Base-by-base conservation (phyloP, 73 alveolate genomes). In the Paraurostyla sp. region DNA sequence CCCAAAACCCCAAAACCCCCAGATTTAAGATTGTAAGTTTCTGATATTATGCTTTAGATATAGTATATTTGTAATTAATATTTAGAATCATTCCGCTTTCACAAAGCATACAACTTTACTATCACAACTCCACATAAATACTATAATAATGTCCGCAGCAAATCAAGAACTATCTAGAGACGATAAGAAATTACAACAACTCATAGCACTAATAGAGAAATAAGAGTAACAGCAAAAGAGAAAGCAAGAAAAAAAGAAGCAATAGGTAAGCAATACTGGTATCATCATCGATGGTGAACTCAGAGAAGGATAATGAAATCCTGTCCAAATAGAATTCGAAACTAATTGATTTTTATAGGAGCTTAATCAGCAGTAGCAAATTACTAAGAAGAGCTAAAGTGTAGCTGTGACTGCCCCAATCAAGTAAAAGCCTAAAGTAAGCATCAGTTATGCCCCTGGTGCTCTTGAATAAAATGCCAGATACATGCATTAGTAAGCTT, bases 401-500 rank as follows among this genome's bases (percentile, higher is more conserved):
- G 87, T 48, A 0, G 27, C 15, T n/a, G 0, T 48, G 7, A 68
- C 87, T 45, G 71, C 57, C 3, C 32, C 33, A 1, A 15, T 23
- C 7, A 73, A 73, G 71, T 22, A 50, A 18, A 73, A 73, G 49
- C 87, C 87, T 0, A 73, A 73, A 73, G 42, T 73, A 3, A n/a
- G 30, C 23, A 43, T 73, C 4, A 43, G 51, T 45, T 73, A 20
- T 29, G 87, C 87, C 6, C 71, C 87, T 2, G 87, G 87, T 45
- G 87, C 87, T 4, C 51, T 73, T n/a, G 87, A 73, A 11, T 43
- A 45, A n/a, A 73, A 73, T 73, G 69, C 87, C 36, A 45, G 59
- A 45, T 73, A 73, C 46, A 73, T 73, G 87, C 46, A 65, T 65
- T 40, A 65, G 82, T 65, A 65, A 65, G 82, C 46, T 25, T 33